Evolutionary conservation across 208 protist genomes (phyloP), one percentile per base, ranked within the genome.

Genomic region (Leishmania major): DNA sequence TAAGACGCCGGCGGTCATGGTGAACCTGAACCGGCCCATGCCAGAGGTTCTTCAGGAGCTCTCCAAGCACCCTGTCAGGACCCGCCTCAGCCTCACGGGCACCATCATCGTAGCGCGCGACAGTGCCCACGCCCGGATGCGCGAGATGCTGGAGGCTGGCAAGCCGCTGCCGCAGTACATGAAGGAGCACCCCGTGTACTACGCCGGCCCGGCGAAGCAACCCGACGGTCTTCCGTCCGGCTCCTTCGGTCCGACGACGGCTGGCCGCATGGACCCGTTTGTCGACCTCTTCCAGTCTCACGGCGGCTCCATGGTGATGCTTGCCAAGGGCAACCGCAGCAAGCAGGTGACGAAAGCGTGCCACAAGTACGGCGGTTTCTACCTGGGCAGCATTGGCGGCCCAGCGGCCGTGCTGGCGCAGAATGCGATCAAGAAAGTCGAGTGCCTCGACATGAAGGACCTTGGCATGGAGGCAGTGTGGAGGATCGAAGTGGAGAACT

Each of bases 171-270:
- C 98, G 45, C 70, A 98, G 72, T 99, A 99, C 92, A 91, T 99
- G 81, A 99, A 98, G 87, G 88, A 99, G 71, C 94, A 99, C 89
- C 96, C 97, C 31, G 91, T 99, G 59, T 99, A 99, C 92, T 99
- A 99, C 90, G 98, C 95, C n/a, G 98, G 98, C 47, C 99, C 99
- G n/a, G 99, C 99, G 19, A 99, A 99, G 94, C 95, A 95, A 64
- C 99, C 99, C 8, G 90, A 99, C 6, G 98, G 98, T 8, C 83
- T 97, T 64, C 87, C 98, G 8, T 98, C 94, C 31, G 98, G 98
- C 60, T 99, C 97, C 66, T 99, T 99, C 78, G 99, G 98, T 35
- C 98, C 99, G 51, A 99, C 98, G 51, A 99, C 98, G 2, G 98
- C 98, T 40, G 98, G 97, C 7, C 93, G 98, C 73, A 99, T 99